These are phyloP conservation scores for Coemansia pectinata DNA, from an alignment of 192 early-diverging fungal genomes.

Conservation along the genomic window DNA sequence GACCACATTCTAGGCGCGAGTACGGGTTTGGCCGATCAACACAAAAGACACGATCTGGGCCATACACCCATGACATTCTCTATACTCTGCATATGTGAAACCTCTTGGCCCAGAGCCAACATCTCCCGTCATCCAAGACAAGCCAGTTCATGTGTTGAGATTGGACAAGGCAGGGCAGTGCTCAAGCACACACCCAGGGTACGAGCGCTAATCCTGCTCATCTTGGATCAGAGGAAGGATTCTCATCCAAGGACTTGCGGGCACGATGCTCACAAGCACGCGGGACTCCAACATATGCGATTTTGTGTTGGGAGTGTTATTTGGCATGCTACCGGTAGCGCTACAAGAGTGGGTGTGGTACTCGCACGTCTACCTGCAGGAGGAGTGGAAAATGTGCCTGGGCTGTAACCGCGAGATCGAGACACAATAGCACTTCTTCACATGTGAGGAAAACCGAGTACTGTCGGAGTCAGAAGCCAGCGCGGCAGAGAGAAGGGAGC, in stretches of 20 bases:
- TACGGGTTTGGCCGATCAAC: constrained; percentile 3
- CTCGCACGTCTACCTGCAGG: neutral
- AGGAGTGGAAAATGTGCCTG: neutral
- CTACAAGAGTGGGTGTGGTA: neutral
- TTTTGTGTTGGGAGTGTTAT: neutral
- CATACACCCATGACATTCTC: neutral
- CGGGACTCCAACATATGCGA: neutral
- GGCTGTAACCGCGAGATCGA: neutral
- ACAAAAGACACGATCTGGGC: constrained; percentile 1
- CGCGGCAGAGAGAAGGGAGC: no score
- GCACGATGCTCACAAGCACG: no score
- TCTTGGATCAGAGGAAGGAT: no score
- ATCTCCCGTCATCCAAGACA: neutral
- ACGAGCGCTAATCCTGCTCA: no score
- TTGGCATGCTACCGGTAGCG: neutral
- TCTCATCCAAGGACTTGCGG: no score
- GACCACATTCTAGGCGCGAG: neutral
- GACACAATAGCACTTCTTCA: neutral
- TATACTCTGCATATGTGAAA: neutral
- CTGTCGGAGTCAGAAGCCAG: neutral
- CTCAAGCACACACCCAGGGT: no score
- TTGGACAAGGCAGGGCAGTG: no score
- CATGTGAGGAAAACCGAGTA: neutral
- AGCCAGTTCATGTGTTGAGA: neutral
- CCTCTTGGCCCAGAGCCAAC: neutral